phyloP scores from a whole-genome alignment of 148 eudicot species.

The Nepenthes gracilis region DNA sequence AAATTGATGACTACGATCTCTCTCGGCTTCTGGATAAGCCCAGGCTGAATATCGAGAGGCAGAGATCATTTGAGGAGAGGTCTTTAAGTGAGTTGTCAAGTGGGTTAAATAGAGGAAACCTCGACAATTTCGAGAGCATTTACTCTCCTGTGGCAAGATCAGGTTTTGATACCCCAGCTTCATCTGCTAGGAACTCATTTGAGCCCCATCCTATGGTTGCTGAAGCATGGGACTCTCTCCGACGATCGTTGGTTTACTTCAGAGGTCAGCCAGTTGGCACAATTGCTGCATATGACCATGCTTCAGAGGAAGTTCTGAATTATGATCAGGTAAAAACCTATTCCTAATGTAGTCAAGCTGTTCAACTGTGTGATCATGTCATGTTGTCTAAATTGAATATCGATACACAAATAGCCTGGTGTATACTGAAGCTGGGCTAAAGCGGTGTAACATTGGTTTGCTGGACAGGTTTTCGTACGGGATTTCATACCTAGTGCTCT shows the following conservation, averaged over 20 bases:
- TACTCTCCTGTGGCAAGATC: conserved; percentile 85
- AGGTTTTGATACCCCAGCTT: conserved; percentile 69
- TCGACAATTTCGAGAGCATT: conserved; percentile 49
- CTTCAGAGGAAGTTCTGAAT: conserved; percentile 88
- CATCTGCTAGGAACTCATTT: conserved; percentile 72
- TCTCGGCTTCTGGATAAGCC: conserved; percentile 77
- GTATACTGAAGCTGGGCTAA: background rate
- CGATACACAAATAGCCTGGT: background rate
- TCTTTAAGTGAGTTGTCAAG: conserved; percentile 76
- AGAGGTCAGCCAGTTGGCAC: conserved; percentile 95
- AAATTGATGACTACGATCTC: conserved; percentile 69
- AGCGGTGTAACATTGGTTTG: conserved; percentile 2
- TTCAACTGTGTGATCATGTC: background rate
- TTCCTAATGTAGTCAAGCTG: background rate
- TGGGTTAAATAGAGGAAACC: conserved; percentile 51
- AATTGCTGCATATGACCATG: conserved; percentile 91
- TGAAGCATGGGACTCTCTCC: conserved; percentile 96
- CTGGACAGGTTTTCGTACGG: conserved; percentile 53
- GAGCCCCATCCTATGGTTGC: conserved; percentile 97
- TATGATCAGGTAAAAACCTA: conserved; percentile 71
- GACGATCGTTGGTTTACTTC: conserved; percentile 68
- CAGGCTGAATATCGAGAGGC: conserved; percentile 64
- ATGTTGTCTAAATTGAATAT: background rate
- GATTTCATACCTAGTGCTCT: conserved; percentile 74
- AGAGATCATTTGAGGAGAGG: conserved; percentile 87